Base-by-base conservation (phyloP, 768 basidiomycete species). In the Leccinum barrowsii region DNA sequence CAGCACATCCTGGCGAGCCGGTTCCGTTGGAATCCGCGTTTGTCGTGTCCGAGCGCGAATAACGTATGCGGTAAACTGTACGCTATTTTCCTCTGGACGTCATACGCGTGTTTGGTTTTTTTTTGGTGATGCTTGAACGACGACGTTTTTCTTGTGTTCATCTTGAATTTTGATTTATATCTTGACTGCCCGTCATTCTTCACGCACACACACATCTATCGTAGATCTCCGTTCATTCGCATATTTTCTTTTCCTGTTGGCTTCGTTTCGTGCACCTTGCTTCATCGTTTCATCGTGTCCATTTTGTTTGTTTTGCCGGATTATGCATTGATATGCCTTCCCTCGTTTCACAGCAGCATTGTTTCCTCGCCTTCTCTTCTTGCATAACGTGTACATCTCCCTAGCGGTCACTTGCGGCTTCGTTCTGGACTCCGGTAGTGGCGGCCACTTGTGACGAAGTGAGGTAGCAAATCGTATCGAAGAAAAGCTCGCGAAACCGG, bases 21-120 rank as follows among this genome's bases (percentile, higher is more conserved):
- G 57, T 80, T 0, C 77, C 78, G 11, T 83, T 82, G 70, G 89
- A 90, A 67, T 81, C 84, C 30, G 78, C 88, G 8, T 87, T 89
- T 63, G 76, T 80, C 46, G 81, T 86, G 78, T 82, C 83, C 34
- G 75, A 76, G 67, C 73, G 80, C 58, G 74, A 77, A 30, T 73
- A 55, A 55, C 42, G 3, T 47, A 5, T 2, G 13, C 37, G 42
- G 42, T 19, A 6, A n/a, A 19, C 22, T 28, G 30, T 24, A 19
- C 30, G 42, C 40, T 34, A 11, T 42, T 11, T 42, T 42, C 42
- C n/a, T 19, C 42, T 19, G n/a, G 10, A 48, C 46, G 4, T 10
- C 21, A 13, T 17, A 5, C 35, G 5, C 7, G 10, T 46, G 59
- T 60, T 28, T 50, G 37, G 28, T 44, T 51, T 40, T 17, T 7